Evolutionary conservation across 2,329 filamentous ascomycete species (phyloP).

Genomic region (Thielaviopsis cerberus): DNA sequence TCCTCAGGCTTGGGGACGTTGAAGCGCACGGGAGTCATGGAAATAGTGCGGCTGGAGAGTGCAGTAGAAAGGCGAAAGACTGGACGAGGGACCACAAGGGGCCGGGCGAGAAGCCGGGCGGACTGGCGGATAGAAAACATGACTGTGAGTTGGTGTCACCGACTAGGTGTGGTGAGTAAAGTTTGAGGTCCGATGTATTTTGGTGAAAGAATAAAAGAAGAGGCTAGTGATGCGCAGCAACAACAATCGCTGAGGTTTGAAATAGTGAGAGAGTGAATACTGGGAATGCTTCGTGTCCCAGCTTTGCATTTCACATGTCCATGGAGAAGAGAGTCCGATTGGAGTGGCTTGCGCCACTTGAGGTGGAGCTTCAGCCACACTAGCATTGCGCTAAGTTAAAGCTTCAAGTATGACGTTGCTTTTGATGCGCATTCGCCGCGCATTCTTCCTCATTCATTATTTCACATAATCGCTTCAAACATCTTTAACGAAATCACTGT

Average conservation of each 20-base stretch:
- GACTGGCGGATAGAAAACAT: constrained; percentile 3
- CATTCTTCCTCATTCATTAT: background rate
- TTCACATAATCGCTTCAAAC: background rate
- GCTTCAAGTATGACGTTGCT: background rate
- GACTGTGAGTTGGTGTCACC: too few relatives aligned
- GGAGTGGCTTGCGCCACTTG: background rate
- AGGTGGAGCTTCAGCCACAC: too few relatives aligned
- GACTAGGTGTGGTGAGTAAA: too few relatives aligned
- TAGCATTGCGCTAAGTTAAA: too few relatives aligned
- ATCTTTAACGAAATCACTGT: background rate
- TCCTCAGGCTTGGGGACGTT: constrained; percentile 29
- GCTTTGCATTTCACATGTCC: too few relatives aligned
- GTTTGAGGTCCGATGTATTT: too few relatives aligned
- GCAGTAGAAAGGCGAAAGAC: constrained; percentile 2
- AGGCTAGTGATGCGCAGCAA: too few relatives aligned
- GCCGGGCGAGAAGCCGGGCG: background rate
- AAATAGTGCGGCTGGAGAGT: constrained; percentile 13
- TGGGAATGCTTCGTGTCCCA: too few relatives aligned
- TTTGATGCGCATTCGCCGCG: background rate
- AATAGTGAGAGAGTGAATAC: too few relatives aligned
- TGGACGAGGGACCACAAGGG: constrained; percentile 2
- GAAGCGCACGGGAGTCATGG: constrained; percentile 15
- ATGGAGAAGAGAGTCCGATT: too few relatives aligned
- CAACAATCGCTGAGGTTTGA: too few relatives aligned
- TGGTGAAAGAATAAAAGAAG: too few relatives aligned